Evolutionary conservation across 2,329 filamentous ascomycete species (phyloP), one percentile per base, ranked within the genome.

Genomic region (Fusarium sp.): DNA sequence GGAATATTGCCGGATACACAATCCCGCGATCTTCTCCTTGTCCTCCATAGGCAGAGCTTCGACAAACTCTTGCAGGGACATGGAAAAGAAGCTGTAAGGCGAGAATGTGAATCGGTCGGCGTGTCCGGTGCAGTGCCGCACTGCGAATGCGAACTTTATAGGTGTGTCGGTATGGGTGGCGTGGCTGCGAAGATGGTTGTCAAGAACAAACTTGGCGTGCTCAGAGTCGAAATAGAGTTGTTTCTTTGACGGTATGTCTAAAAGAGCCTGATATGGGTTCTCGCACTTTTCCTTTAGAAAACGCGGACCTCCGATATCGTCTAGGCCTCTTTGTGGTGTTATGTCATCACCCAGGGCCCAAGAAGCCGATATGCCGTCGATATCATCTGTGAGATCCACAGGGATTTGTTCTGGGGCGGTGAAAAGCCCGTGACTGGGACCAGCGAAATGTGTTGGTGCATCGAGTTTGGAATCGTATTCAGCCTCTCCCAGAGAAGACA

Each of bases 41-140:
- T 67, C 28, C 16, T 56, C 51, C 28, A 73, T 34, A 12, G 51
- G 53, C 13, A 69, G 56, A 10, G 52, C 52, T 3, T 34, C 30
- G 4, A 71, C 45, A 4, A 72, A 52, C 6, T 65, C 49, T 7
- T 25, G 26, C 14, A 72, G 58, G 1, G 64, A 50, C 50, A 58
- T 59, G 6, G 34, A 9, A 19, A 50, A 62, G 50, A 69, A 69
- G 14, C 39, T 10, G 11, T 28, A 14, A 7, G 45, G 31, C 1
- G 37, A 39, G n/a, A 65, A 55, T 9, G 34, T 44, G 44, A 46
- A 67, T 8, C 28, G 26, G 5, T 51, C 44, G 18, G 42, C 44
- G 14, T 48, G 43, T 14, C 30, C 31, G 18, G 37, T 11, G 14
- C 31, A 56, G 18, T 55, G 49, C 14, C 62, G 44, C 18, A 70